Evolutionary conservation across 805 yeast genomes (phyloP), one percentile per base, ranked within the genome.

Genomic region (Ogataea pilisensis): DNA sequence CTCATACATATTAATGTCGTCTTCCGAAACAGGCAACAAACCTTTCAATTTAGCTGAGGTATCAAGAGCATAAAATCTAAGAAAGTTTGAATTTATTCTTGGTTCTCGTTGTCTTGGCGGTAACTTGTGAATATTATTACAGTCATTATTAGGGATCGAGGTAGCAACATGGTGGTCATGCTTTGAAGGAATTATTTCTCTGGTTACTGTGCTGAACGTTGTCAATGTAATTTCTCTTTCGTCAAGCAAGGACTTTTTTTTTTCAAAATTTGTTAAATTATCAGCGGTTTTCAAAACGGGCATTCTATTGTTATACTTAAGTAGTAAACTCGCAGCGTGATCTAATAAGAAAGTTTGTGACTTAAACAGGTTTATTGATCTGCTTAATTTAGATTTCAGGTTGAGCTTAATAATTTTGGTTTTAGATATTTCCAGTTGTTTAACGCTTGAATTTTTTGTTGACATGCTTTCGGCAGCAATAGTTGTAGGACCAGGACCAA

Each of bases 61-160:
- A 50, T 76, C 79, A 32, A 66, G 59, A 0, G 82, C 72, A 48
- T 76, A 76, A 18, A 71, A 52, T 30, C 74, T 55, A n/a, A 77
- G 56, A 42, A 75, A 76, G 22, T 61, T 55, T 3, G 76, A 54
- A 51, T 77, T 76, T 18, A 74, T 60, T 32, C 82, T 63, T 28
- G 69, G 65, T 41, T 76, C 80, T 42, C 81, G 58, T 2, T 48
- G 35, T 28, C 54, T 35, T n/a, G 13, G 17, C 31, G 30, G 35
- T 19, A 20, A 12, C 8, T 20, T 8, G 33, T 11, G 29, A 7
- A 19, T 7, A 26, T 16, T 31, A n/a, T 24, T 38, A n/a, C 14
- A 13, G n/a, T 12, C 31, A 27, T 9, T 27, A 9, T 27, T 27
- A 9, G 11, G 8, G 11, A 13, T 27, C n/a, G n/a, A n/a, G 26